A percentile compares a stretch with the other conserved stretches of the same genome.
Evolutionary conservation across 2,329 filamentous ascomycete genomes (phyloP).

Genomic region (Myriosclerotinia duriaeana): DNA sequence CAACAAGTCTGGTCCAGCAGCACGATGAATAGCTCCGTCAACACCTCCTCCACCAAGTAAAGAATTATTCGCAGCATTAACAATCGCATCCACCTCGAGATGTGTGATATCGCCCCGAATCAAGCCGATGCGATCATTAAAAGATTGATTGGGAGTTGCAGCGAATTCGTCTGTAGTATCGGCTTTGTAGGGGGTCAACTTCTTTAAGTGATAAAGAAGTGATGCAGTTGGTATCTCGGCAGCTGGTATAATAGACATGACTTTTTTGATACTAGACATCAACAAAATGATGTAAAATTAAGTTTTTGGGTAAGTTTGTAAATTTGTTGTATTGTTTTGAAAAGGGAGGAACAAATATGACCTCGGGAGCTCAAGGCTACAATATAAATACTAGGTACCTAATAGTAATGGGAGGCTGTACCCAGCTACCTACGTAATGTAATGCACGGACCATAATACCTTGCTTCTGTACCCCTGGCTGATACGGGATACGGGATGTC

Average conservation of each 20-base stretch:
- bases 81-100: conserved; percentile 76
- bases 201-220: conserved; percentile 39
- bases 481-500: conserved; percentile 6
- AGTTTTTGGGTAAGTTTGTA: neutral
- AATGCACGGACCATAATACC: neutral
- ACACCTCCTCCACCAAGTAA: conserved; percentile 89
- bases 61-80: conserved; percentile 83
- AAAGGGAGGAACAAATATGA: neutral
- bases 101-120: conserved; percentile 79
- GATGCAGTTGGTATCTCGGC: conserved; percentile 40
- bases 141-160: conserved; percentile 47
- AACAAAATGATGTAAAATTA: conserved; percentile 4
- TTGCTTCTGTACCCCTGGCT: neutral
- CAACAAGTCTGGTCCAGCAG: conserved; percentile 68
- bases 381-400: neutral
- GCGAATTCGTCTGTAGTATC: conserved; percentile 25
- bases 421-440: neutral
- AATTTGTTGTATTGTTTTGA: no score
- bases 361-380: neutral
- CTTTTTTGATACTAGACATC: conserved; percentile 32
- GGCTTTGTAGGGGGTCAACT: conserved; percentile 34
- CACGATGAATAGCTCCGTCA: conserved; percentile 81
- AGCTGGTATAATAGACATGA: conserved; percentile 35
- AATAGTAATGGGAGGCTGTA: neutral
- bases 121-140: conserved; percentile 71